A percentile compares a stretch with the other conserved stretches of the same genome.
These are phyloP conservation scores for Alternaria alternata DNA, from an alignment of 2,329 filamentous ascomycete genomes.

Conservation along the genomic window DNA sequence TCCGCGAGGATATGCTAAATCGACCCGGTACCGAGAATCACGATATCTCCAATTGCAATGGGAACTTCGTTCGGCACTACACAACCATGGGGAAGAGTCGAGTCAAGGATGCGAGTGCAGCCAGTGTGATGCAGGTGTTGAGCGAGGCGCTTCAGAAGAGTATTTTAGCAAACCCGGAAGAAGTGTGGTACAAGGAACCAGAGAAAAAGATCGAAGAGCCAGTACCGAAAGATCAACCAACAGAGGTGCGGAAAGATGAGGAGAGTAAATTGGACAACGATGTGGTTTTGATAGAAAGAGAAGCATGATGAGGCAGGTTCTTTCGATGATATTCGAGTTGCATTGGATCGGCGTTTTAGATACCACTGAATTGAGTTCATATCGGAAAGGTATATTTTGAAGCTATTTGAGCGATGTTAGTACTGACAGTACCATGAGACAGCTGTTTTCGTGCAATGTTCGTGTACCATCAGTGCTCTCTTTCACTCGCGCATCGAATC, in stretches of 20 bases:
- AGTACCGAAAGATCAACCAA: not conserved
- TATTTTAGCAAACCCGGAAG: slow-evolving; percentile 6
- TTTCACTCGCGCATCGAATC: slow-evolving; percentile 25
- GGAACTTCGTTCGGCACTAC: slow-evolving; percentile 42
- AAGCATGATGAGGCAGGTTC: not conserved
- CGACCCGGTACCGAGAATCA: slow-evolving; percentile 10
- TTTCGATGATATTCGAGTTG: not conserved
- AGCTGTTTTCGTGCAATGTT: not conserved
- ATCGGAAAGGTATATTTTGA: not conserved
- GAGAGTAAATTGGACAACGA: not conserved
- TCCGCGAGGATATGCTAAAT: slow-evolving; percentile 22
- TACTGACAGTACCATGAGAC: not conserved
- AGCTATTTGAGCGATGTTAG: not conserved
- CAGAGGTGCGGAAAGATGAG: not conserved
- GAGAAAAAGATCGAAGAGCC: slow-evolving; percentile 1
- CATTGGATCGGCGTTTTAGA: not conserved
- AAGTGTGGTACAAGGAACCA: slow-evolving; percentile 25
- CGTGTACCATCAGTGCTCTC: slow-evolving; percentile 23
- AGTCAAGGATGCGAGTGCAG: slow-evolving; percentile 19
- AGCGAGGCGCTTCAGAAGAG: slow-evolving; percentile 21
- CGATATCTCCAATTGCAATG: slow-evolving; percentile 32
- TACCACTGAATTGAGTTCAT: not conserved
- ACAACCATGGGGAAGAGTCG: slow-evolving; percentile 27
- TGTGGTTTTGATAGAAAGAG: slow-evolving; percentile 1
- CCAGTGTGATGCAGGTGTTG: slow-evolving; percentile 24